Percentiles rank a stretch among this genome's conserved stretches.
These are phyloP conservation scores for Calendula officinalis DNA, from an alignment of 129 eudicot species.

Conservation along the genomic window DNA sequence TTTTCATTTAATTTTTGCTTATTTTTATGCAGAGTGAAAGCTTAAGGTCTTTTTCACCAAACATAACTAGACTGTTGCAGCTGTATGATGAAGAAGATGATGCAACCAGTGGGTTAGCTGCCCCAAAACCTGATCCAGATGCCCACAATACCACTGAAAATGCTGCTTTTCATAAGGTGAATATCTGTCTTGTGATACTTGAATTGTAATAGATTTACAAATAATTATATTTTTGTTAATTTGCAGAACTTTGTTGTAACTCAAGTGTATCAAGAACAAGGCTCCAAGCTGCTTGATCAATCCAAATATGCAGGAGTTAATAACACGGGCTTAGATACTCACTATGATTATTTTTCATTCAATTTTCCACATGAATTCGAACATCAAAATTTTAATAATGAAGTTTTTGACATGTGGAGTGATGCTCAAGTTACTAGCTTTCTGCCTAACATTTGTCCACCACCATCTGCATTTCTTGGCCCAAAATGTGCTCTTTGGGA, in stretches of 20 bases:
- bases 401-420: slow-evolving; percentile 31
- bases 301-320: slow-evolving; percentile 41
- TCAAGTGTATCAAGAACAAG: slow-evolving; percentile 46
- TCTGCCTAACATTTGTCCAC: slow-evolving; percentile 56
- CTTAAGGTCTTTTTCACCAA: slow-evolving; percentile 46
- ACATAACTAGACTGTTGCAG: slow-evolving; percentile 55
- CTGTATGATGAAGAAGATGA: slow-evolving; percentile 72
- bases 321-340: slow-evolving; percentile 28
- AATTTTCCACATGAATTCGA: slow-evolving; percentile 43
- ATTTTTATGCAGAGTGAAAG: slow-evolving; percentile 47
- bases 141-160: slow-evolving; percentile 28
- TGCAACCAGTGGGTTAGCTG: slow-evolving; percentile 63
- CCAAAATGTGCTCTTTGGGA: slow-evolving; percentile 97
- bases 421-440: slow-evolving; percentile 43
- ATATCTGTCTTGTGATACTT: not conserved
- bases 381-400: slow-evolving; percentile 32
- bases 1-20: not conserved
- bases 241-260: slow-evolving; percentile 40
- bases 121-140: slow-evolving; percentile 62
- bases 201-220: no score
- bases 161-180: slow-evolving; percentile 39
- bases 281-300: slow-evolving; percentile 40
- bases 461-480: slow-evolving; percentile 85
- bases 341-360: slow-evolving; percentile 41
- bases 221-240: not conserved